Evolutionary conservation across 2,329 filamentous ascomycete genomes (phyloP).

Genomic region (Davidsoniella australis): DNA sequence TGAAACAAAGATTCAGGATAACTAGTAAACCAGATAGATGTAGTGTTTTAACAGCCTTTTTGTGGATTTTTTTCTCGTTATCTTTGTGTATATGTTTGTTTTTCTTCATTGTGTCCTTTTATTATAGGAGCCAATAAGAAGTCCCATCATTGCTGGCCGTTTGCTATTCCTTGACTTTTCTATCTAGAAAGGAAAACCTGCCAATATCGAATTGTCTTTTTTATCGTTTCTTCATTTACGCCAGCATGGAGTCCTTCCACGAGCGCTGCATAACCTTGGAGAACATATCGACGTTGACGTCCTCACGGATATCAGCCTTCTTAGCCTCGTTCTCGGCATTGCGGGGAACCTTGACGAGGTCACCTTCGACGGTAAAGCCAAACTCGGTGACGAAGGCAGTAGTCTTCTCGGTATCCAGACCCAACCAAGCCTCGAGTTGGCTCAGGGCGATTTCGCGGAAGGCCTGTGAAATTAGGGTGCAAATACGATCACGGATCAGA

Average conservation of each 20-base stretch:
- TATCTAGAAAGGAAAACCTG: no score
- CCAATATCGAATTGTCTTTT: no score
- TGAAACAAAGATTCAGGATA: neutral
- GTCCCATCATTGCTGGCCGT: neutral
- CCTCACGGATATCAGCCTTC: slow-evolving; percentile 87
- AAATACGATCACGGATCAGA: slow-evolving; percentile 76
- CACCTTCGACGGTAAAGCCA: slow-evolving; percentile 64
- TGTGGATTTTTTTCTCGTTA: slow-evolving; percentile 7
- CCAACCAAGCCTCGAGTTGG: slow-evolving; percentile 60
- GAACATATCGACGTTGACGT: slow-evolving; percentile 82
- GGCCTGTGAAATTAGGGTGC: slow-evolving; percentile 65
- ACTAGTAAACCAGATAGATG: neutral
- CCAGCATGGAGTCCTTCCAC: slow-evolving; percentile 48
- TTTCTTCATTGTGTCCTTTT: slow-evolving; percentile 12
- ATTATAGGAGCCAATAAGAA: slow-evolving; percentile 1
- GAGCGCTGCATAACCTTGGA: slow-evolving; percentile 62
- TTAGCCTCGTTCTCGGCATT: slow-evolving; percentile 98
- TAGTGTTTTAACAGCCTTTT: neutral
- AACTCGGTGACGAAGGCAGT: slow-evolving; percentile 70
- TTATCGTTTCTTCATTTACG: neutral
- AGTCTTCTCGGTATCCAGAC: slow-evolving; percentile 48
- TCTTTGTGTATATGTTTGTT: slow-evolving; percentile 5
- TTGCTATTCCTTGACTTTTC: neutral
- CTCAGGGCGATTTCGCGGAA: slow-evolving; percentile 55
- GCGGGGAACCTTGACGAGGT: slow-evolving; percentile 56